These are phyloP conservation scores for Lachancea kluyveri DNA, from an alignment of 805 yeast species.

Conservation along the genomic window DNA sequence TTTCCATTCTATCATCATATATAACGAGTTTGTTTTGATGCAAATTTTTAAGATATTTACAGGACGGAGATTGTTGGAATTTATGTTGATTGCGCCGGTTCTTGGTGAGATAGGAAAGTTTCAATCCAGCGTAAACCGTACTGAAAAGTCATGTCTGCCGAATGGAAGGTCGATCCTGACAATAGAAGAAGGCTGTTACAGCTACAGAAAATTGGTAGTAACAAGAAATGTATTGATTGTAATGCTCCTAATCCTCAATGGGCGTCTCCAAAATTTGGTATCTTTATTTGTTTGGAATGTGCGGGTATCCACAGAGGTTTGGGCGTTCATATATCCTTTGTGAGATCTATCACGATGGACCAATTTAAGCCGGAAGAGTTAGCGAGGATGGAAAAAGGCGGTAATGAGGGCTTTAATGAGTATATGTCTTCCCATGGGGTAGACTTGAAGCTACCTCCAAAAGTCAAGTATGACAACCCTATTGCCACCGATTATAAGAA, in stretches of 20 bases:
- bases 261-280: constrained; percentile 98
- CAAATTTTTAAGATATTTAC: no score
- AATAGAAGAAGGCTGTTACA: constrained; percentile 72
- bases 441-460: constrained; percentile 56
- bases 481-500: constrained; percentile 94
- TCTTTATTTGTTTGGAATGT: constrained; percentile 94
- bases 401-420: constrained; percentile 67
- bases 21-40: no score
- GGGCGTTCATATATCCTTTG: constrained; percentile 96
- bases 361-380: constrained; percentile 94
- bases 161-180: constrained; percentile 92
- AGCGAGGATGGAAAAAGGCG: constrained; percentile 88
- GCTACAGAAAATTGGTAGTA: constrained; percentile 74
- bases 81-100: no score
- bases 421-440: constrained; percentile 72
- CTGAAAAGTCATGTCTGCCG: constrained; percentile 40
- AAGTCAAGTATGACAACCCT: constrained; percentile 74
- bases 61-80: no score
- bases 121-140: no score
- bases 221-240: constrained; percentile 91
- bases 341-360: constrained; percentile 96
- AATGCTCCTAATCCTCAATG: constrained; percentile 96
- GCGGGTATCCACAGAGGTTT: constrained; percentile 95
- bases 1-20: no score
- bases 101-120: no score